Base-by-base conservation (phyloP, 116 monocot species). In the Trichopus zeylanicus region DNA sequence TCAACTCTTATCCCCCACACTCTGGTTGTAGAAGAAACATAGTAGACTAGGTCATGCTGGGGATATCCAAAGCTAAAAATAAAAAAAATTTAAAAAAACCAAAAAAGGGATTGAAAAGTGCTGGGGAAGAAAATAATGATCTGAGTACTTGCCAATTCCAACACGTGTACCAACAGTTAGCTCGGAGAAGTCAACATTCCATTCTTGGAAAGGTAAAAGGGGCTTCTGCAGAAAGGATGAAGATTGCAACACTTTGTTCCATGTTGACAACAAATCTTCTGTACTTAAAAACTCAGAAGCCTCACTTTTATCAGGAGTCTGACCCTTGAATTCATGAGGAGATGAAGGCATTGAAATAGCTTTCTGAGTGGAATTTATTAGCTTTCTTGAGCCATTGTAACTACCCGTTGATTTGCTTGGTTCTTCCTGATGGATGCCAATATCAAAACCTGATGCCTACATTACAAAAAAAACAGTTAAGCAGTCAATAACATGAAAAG, bases 101-200 rank as follows among this genome's bases (percentile, higher is more conserved):
- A 35, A 35, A n/a, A n/a, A n/a, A n/a, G n/a, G n/a, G n/a, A n/a
- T n/a, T n/a, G n/a, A n/a, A n/a, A n/a, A 51, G 20, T 51, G 51
- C 20, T 22, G 5, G 51, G 12, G 22, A 24, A 51, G 3, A 56
- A 51, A 39, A n/a, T n/a, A n/a, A n/a, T n/a, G n/a, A n/a, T n/a
- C n/a, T n/a, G n/a, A 47, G 28, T 46, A 57, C 71, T 82, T 75
- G 76, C 98, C 98, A 69, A 98, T 98, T 29, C 98, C 98, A 67
- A 98, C 92, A 60, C 91, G 85, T 27, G 88, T 91, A 31, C 98
- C 98, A 55, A 91, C 84, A 52, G 88, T 98, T 51, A 98, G 64
- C 57, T 98, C 98, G 12, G 88, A 88, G 73, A 82, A 98, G 64
- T 88, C 83, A 62, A 98, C 88, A 53, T 84, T 78, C 98, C 98